These are phyloP conservation scores for Trichoderma oligosporum DNA, from an alignment of 2,329 filamentous ascomycete genomes.

Conservation along the genomic window DNA sequence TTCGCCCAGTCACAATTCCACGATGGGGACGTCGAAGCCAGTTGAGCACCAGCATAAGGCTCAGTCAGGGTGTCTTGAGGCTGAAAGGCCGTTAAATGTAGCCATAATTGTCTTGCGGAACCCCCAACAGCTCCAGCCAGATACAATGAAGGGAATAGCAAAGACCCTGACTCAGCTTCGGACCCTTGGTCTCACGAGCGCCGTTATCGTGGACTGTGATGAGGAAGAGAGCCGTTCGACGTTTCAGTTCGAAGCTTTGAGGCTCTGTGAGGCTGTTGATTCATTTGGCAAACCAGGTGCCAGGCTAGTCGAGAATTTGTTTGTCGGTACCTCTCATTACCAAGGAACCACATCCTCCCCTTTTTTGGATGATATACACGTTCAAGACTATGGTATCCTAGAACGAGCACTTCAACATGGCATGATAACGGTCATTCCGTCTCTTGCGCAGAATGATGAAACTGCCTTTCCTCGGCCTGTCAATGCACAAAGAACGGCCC, in stretches of 20 bases:
- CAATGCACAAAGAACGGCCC: constrained; percentile 59
- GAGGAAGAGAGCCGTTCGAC: constrained; percentile 38
- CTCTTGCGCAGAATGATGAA: constrained; percentile 42
- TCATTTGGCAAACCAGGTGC: constrained; percentile 64
- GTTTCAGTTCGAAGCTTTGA: constrained; percentile 62
- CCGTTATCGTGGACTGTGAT: constrained; percentile 76
- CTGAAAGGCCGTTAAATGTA: constrained; percentile 51
- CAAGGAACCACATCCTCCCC: constrained; percentile 20
- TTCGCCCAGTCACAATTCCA: constrained; percentile 22
- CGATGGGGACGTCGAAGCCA: constrained; percentile 32
- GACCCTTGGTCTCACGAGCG: constrained; percentile 74
- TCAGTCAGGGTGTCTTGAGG: constrained; percentile 16
- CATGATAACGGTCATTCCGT: constrained; percentile 39
- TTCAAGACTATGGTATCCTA: constrained; percentile 34
- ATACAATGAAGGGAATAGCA: constrained; percentile 69
- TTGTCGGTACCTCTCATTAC: constrained; percentile 20
- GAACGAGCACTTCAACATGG: constrained; percentile 32
- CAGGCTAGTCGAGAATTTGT: constrained; percentile 56
- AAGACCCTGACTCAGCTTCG: constrained; percentile 80
- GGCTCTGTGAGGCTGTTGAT: constrained; percentile 73
- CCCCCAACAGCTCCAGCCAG: constrained; percentile 66
- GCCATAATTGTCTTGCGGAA: constrained; percentile 81
- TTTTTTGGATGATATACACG: constrained; percentile 27
- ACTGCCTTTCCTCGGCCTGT: constrained; percentile 38
- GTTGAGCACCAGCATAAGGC: constrained; percentile 32